A percentile compares a stretch with the other conserved stretches of the same genome.
These are phyloP conservation scores for Colletotrichum magnum DNA, from an alignment of 2,329 filamentous ascomycete genomes.

Conservation along the genomic window DNA sequence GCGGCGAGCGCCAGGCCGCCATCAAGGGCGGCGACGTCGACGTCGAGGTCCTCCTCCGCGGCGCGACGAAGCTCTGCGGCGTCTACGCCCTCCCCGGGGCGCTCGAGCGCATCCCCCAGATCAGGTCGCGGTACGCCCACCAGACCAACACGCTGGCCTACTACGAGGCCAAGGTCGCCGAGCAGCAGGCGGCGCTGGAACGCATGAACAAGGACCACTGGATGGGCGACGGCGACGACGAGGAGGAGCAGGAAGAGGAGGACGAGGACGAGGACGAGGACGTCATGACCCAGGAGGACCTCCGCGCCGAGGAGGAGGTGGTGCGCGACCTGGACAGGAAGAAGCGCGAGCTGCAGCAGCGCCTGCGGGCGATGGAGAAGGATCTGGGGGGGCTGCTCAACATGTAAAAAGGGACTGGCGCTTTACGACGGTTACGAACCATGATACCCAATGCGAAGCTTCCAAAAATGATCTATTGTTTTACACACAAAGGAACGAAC, in stretches of 20 bases:
- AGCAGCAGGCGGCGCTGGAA: constrained; percentile 81
- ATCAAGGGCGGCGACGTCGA: constrained; percentile 80
- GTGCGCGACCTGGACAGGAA: constrained; percentile 68
- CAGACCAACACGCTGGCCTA: constrained; percentile 81
- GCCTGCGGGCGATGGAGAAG: constrained; percentile 67
- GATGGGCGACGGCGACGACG: constrained; percentile 68
- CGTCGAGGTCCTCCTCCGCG: constrained; percentile 85
- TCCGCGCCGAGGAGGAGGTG: constrained; percentile 78
- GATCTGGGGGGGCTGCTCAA: constrained; percentile 68
- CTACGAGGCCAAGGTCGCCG: constrained; percentile 84
- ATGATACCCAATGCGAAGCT: constrained; percentile 36
- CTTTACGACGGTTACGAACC: constrained; percentile 13
- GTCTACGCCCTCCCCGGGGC: constrained; percentile 90
- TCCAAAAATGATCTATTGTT: constrained; percentile 26
- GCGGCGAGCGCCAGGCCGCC: constrained; percentile 63
- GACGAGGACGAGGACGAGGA: constrained; percentile 55
- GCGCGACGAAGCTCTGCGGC: constrained; percentile 89
- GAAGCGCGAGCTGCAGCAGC: constrained; percentile 69
- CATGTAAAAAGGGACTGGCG: constrained; percentile 56
- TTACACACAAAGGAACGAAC: background rate
- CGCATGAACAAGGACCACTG: constrained; percentile 77
- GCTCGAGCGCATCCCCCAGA: constrained; percentile 78
- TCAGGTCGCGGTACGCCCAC: constrained; percentile 80
- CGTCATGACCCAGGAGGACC: constrained; percentile 76
- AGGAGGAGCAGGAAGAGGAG: constrained; percentile 65